Evolutionary conservation across 1,284 basidiomycete species (phyloP).

Genomic region (Heterobasidion irregulare): DNA sequence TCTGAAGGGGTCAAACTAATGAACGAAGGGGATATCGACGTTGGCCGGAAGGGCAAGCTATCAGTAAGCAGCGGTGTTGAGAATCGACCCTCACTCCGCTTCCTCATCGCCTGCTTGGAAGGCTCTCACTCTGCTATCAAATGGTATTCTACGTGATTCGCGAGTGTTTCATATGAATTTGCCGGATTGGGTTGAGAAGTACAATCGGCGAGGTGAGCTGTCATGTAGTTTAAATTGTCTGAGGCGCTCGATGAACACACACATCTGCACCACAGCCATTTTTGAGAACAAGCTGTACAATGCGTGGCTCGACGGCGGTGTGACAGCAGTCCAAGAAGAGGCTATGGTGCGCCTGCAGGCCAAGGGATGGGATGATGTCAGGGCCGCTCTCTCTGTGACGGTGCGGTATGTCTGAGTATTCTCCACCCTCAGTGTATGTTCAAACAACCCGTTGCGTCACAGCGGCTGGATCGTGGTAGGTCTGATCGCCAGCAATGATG

Average conservation of each 20-base stretch:
- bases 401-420: slow-evolving; percentile 22
- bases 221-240: background rate
- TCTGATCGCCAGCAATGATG: slow-evolving; percentile 18
- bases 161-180: slow-evolving; percentile 24
- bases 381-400: slow-evolving; percentile 29
- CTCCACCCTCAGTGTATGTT: background rate
- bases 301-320: slow-evolving; percentile 23
- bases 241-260: background rate
- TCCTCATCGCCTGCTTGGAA: slow-evolving; percentile 3
- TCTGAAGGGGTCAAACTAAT: background rate
- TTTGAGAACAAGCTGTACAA: slow-evolving; percentile 18
- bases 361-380: slow-evolving; percentile 29
- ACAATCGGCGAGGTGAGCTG: slow-evolving; percentile 25
- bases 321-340: slow-evolving; percentile 22
- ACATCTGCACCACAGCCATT: slow-evolving; percentile 22
- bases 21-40: background rate
- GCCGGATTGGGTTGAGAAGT: slow-evolving; percentile 18
- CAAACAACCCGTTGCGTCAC: background rate
- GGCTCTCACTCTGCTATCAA: slow-evolving; percentile 19
- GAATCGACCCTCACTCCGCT: background rate
- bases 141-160: slow-evolving; percentile 24
- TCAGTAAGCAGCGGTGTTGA: background rate
- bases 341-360: slow-evolving; percentile 21
- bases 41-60: background rate
- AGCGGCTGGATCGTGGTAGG: slow-evolving; percentile 30